These are phyloP conservation scores for Vigna mungo DNA, from an alignment of 306 rosid species.

Conservation along the genomic window DNA sequence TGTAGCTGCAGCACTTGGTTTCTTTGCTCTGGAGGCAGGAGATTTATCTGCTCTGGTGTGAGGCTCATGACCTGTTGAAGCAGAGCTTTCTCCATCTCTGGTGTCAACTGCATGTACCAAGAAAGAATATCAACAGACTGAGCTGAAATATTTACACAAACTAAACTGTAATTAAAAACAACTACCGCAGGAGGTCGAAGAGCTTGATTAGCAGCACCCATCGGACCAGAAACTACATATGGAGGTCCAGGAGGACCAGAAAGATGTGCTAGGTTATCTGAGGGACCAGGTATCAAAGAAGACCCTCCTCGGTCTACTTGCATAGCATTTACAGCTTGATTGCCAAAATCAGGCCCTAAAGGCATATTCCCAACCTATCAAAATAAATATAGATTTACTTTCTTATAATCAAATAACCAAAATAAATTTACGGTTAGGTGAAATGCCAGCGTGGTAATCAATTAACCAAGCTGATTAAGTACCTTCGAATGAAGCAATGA, in stretches of 20 bases:
- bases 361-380: constrained; percentile 72
- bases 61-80: constrained; percentile 99
- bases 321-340: constrained; percentile 73
- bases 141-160: constrained; percentile 6
- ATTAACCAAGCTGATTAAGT: constrained; percentile 5
- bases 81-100: constrained; percentile 92
- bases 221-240: constrained; percentile 55
- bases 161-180: constrained; percentile 28
- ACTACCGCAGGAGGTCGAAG: constrained; percentile 62
- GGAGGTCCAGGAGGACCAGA: constrained; percentile 66
- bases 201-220: constrained; percentile 70
- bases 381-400: constrained; percentile 8
- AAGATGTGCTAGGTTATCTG: constrained; percentile 67
- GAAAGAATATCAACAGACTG: constrained; percentile 39
- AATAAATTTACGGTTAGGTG: constrained; percentile 21
- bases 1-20: constrained; percentile 96
- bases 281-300: constrained; percentile 70
- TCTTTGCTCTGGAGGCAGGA: constrained; percentile 91
- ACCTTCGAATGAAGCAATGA: constrained; percentile 16
- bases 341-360: constrained; percentile 70
- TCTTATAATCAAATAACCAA: constrained; percentile 22
- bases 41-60: constrained; percentile 84
- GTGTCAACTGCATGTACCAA: constrained; percentile 67
- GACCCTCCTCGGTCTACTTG: constrained; percentile 86
- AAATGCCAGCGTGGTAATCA: neutral